Evolutionary conservation across 306 rosid genomes (phyloP), one percentile per base, ranked within the genome.

Genomic region (Citrullus colocynthis): DNA sequence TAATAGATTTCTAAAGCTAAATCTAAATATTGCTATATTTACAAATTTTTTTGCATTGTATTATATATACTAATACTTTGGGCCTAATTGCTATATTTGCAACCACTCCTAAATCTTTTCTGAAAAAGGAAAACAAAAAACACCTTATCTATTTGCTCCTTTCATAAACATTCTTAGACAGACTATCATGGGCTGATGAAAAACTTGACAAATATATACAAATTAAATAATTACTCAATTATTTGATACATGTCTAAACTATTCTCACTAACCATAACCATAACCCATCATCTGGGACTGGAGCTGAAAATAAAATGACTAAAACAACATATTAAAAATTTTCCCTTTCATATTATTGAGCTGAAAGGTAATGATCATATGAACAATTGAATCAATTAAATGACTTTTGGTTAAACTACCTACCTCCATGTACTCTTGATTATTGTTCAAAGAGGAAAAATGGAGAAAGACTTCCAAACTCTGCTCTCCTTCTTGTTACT

Each of bases 371-470:
- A 71, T 69, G 75, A 72, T 72, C 42, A 72, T 79, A 79, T 81
- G 89, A 89, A 89, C 88, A 91, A 91, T 80, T 80, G 85, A 94
- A 91, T 88, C 80, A 92, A 94, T 86, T 81, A 54, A 93, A 90
- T 90, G 83, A 79, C 42, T 80, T 80, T 37, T 18, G 34, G 37
- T 10, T 78, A 78, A 75, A 14, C 63, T 78, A 80, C 83, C 83
- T 78, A 65, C 85, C 83, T 66, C 32, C 71, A 79, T 49, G 30
- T 65, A 56, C 55, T 56, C 71, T 64, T 36, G 24, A 74, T 82
- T 64, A 86, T 71, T 75, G 78, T 66, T 86, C 74, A 74, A 79
- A 69, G 84, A 82, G 85, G 78, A 79, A 83, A 82, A 95, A 82
- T 60, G 85, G 85, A 21, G 89, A 87, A 9, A 89, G 89, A 87